Conservation (phyloP, 2,329 filamentous ascomycete species). For the Neopestalotiopsis sp. region DNA sequence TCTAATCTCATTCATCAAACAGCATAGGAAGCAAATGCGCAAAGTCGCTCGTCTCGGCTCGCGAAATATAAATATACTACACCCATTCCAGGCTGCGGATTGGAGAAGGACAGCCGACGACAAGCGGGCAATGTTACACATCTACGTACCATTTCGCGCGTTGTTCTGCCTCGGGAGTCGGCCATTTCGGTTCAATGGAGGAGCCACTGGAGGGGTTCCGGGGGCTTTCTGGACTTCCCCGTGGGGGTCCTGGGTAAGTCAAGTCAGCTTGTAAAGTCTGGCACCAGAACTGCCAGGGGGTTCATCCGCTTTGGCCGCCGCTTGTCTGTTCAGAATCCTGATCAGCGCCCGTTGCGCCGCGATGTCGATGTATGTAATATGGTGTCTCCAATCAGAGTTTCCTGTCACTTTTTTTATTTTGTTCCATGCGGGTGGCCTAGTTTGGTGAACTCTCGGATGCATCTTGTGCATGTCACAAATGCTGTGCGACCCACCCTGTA, state of each 20-base stretch:
- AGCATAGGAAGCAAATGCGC: too few relatives aligned
- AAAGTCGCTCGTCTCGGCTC: neutral
- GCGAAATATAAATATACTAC: neutral
- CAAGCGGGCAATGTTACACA: neutral
- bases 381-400: neutral
- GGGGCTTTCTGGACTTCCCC: neutral
- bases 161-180: slow-evolving; percentile 13
- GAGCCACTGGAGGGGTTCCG: neutral
- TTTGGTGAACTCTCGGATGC: neutral
- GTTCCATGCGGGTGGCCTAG: neutral
- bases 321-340: neutral
- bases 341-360: neutral
- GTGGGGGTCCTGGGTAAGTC: neutral
- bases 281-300: neutral
- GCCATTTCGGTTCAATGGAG: slow-evolving; percentile 18
- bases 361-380: neutral
- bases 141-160: neutral
- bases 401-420: neutral
- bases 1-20: neutral
- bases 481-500: neutral
- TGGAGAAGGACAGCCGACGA: neutral
- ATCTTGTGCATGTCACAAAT: neutral
- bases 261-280: neutral
- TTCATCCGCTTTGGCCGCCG: neutral
- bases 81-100: neutral